A percentile compares a stretch with the other conserved stretches of the same genome.
phyloP scores from a whole-genome alignment of 2,329 filamentous ascomycete species.

The Neonectria sp. region DNA sequence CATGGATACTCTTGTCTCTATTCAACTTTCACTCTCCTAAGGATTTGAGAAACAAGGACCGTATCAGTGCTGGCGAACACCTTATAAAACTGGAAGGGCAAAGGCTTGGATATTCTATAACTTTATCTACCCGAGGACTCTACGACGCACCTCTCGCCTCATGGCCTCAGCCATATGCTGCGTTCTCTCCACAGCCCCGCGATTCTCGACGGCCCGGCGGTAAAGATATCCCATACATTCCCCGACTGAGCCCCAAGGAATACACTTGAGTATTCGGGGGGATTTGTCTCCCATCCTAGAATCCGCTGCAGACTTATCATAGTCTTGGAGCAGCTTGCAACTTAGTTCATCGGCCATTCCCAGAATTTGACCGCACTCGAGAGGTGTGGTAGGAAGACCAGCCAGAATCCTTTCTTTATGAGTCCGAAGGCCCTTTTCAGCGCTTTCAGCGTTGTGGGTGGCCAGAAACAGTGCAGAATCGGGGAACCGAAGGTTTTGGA shows the following conservation, averaged over 20 bases:
- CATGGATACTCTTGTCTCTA: too few relatives aligned
- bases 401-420: slow-evolving; percentile 57
- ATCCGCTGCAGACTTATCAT: slow-evolving; percentile 38
- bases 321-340: slow-evolving; percentile 61
- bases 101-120: neutral
- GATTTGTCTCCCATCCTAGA: slow-evolving; percentile 33
- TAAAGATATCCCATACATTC: slow-evolving; percentile 57
- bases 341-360: slow-evolving; percentile 73
- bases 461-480: slow-evolving; percentile 65
- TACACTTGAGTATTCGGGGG: slow-evolving; percentile 54
- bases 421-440: slow-evolving; percentile 59
- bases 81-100: neutral
- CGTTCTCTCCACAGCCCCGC: slow-evolving; percentile 54
- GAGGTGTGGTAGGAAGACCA: slow-evolving; percentile 47
- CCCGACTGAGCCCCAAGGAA: slow-evolving; percentile 56
- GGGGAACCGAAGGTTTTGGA: slow-evolving; percentile 54
- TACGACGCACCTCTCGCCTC: slow-evolving; percentile 48
- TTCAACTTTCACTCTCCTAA: too few relatives aligned
- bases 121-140: slow-evolving; percentile 39
- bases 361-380: slow-evolving; percentile 68
- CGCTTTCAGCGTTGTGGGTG: slow-evolving; percentile 64
- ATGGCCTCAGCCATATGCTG: slow-evolving; percentile 48
- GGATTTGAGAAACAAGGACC: too few relatives aligned
- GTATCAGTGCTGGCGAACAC: too few relatives aligned
- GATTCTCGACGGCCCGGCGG: slow-evolving; percentile 57